Evolutionary conservation across 208 protist genomes (phyloP), one percentile per base, ranked within the genome.

Genomic region (Phytomonas francai): DNA sequence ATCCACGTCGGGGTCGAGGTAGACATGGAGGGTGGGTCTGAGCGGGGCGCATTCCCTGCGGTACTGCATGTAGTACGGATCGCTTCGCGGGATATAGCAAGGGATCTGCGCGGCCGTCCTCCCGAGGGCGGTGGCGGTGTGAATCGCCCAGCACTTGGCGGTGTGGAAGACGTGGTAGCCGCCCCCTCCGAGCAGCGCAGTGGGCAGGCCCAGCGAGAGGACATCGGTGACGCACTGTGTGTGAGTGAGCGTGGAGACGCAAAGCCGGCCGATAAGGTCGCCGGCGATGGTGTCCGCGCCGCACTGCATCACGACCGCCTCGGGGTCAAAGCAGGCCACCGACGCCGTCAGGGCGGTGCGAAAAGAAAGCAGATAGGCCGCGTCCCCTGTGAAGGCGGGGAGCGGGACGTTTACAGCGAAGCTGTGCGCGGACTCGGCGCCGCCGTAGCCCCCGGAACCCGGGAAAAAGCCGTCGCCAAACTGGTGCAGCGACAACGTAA

Each of bases 401-500:
- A 99, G 80, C 12, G 98, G 98, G 63, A 98, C 94, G 77, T 99
- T 99, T 9, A 85, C 76, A 11, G 92, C 83, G 68, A 93, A 93
- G 73, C 80, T 84, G 51, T 67, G 69, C 9, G 76, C 81, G 14
- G 72, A 76, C 39, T 71, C 71, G 25, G 70, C 63, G 1, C 42
- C 36, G 42, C 63, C 63, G 70, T 71, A 89, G 64, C 78, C 80
- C 22, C 98, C 98, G 22, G 97, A 99, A 51, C 97, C 96, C n/a
- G 98, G 98, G 74, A 99, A 99, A 71, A 97, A 99, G 30, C 94
- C 88, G 34, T 97, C 94, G 11, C 91, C 94, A 79, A 94, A 99
- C 78, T 99, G 99, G 78, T 99, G 99, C 67, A 99, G 97, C 14
- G 98, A 99, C 22, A 99, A 80, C 4, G 98, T 99, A 90, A 99